Percentiles rank a stretch among this genome's conserved stretches.
Conservation (phyloP, 495 filamentous ascomycete genomes). For the Podospora pseudoanserina region DNA sequence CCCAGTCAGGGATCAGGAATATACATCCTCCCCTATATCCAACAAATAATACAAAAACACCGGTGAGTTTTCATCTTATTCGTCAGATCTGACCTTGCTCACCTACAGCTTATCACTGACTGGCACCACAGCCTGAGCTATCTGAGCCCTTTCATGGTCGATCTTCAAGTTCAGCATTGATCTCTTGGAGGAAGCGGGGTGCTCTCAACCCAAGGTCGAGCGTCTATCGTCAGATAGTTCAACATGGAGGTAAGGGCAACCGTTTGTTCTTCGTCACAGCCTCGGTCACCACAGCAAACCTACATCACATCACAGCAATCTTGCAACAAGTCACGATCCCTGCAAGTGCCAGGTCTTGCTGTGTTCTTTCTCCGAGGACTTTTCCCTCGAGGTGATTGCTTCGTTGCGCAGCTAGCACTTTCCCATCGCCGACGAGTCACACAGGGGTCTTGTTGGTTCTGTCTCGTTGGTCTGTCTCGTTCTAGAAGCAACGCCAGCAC, state of each 20-base stretch:
- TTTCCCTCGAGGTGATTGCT: background rate
- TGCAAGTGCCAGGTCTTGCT: slow-evolving; percentile 10
- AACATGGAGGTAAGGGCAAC: slow-evolving; percentile 22
- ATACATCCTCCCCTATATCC: background rate
- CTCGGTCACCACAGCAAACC: background rate
- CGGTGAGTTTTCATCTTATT: background rate
- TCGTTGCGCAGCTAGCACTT: background rate
- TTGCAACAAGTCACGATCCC: slow-evolving; percentile 3
- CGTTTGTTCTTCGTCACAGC: background rate
- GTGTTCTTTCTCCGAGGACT: background rate
- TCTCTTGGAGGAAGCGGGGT: background rate
- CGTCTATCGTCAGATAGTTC: background rate
- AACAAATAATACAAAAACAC: background rate
- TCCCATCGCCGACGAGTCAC: background rate
- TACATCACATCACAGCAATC: background rate
- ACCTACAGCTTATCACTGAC: background rate
- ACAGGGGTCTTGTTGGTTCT: background rate
- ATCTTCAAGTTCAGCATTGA: background rate
- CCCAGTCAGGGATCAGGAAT: background rate
- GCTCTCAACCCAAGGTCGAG: background rate
- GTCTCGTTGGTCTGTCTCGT: background rate
- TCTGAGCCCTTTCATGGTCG: background rate
- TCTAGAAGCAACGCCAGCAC: background rate
- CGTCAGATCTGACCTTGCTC: background rate
- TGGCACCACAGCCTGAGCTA: background rate